These are phyloP conservation scores for Vitis riparia DNA, from an alignment of 164 flowering plant genomes.

Conservation along the genomic window DNA sequence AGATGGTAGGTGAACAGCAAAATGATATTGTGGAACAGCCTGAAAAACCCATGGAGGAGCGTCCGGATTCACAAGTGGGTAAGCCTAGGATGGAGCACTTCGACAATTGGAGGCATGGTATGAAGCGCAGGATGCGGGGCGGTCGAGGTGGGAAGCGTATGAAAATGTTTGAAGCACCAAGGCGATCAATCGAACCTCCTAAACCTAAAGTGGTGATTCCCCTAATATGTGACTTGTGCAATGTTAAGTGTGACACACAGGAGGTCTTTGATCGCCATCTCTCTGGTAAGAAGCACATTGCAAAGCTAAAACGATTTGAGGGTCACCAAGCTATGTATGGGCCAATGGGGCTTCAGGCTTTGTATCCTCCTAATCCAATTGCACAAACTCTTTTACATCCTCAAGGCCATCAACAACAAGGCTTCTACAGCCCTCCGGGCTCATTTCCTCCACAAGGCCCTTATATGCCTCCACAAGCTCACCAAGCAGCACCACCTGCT, in stretches of 20 bases:
- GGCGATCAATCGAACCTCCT: conserved; percentile 30
- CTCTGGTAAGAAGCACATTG: conserved; percentile 54
- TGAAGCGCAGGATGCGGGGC: conserved; percentile 24
- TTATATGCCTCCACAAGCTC: conserved; percentile 12
- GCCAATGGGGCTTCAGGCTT: conserved; percentile 32
- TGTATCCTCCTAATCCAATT: conserved; percentile 33
- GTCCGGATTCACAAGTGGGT: neutral
- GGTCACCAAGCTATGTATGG: conserved; percentile 42
- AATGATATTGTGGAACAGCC: conserved; percentile 12
- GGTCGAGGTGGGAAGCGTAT: conserved; percentile 23
- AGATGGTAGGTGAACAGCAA: conserved; percentile 18
- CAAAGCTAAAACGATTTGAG: conserved; percentile 42
- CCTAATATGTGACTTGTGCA: conserved; percentile 54
- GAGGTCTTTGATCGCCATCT: conserved; percentile 52
- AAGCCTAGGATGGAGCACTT: conserved; percentile 18
- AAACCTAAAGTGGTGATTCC: conserved; percentile 44
- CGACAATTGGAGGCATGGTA: conserved; percentile 14
- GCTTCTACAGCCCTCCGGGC: conserved; percentile 9
- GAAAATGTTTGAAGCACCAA: conserved; percentile 23
- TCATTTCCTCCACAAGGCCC: conserved; percentile 7
- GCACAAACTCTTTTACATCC: conserved; percentile 13
- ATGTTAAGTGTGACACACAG: conserved; percentile 53
- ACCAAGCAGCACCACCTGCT: conserved; percentile 8
- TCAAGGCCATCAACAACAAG: conserved; percentile 14
- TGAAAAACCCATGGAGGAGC: conserved; percentile 7